Conservation (phyloP, 2,329 filamentous ascomycete genomes). For the Pseudogymnoascus sp. region DNA sequence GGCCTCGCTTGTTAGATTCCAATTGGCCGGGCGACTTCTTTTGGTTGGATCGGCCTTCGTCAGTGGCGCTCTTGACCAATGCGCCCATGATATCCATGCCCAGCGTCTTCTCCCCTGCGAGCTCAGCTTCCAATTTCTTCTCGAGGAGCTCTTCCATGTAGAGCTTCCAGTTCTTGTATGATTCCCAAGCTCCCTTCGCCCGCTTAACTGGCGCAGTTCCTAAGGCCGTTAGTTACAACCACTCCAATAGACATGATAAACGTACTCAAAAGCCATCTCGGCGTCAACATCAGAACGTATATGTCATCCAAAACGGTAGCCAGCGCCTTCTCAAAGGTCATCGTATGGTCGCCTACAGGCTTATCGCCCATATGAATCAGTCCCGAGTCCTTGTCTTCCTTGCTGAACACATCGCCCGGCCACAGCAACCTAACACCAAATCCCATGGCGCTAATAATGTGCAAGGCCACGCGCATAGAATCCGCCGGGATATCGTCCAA, state of each 20-base stretch:
- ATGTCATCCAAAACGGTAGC: constrained; percentile 45
- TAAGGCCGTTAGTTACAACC: constrained; percentile 14
- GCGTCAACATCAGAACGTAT: constrained; percentile 42
- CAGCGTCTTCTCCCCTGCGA: constrained; percentile 29
- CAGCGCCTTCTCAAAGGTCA: constrained; percentile 48
- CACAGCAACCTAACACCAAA: constrained; percentile 56
- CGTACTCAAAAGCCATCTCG: constrained; percentile 41
- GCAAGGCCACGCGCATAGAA: constrained; percentile 54
- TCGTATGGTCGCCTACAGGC: constrained; percentile 35
- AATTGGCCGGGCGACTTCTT: constrained; percentile 33
- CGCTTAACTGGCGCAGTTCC: constrained; percentile 36
- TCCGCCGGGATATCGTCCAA: constrained; percentile 52
- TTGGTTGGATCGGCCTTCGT: constrained; percentile 27
- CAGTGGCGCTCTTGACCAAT: constrained; percentile 39
- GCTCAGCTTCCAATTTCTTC: constrained; percentile 40
- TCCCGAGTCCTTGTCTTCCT: constrained; percentile 34
- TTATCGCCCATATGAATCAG: constrained; percentile 22
- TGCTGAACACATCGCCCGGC: constrained; percentile 50
- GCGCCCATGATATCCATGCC: constrained; percentile 49
- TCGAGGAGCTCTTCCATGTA: constrained; percentile 54
- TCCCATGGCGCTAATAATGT: constrained; percentile 59
- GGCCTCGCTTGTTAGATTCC: constrained; percentile 40
- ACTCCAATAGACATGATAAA: neutral
- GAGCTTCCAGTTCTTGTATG: constrained; percentile 47
- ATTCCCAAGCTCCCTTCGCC: constrained; percentile 36